A percentile compares a stretch with the other conserved stretches of the same genome.
These are phyloP conservation scores for Epichloe baconii DNA, from an alignment of 2,329 filamentous ascomycete genomes.

Conservation along the genomic window DNA sequence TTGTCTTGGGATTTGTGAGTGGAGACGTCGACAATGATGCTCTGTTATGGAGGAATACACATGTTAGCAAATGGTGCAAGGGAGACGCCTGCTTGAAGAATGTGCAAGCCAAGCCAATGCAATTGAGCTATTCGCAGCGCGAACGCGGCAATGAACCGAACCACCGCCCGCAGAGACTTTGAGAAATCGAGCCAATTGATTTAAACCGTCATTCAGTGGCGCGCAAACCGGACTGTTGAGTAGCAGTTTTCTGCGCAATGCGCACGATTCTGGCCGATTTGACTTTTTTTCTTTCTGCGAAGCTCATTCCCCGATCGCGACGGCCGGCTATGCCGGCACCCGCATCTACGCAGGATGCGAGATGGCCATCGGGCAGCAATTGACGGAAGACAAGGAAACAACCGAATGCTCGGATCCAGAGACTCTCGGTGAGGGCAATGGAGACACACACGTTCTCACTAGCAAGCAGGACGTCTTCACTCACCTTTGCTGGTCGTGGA, in stretches of 20 bases:
- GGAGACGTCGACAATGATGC: not conserved
- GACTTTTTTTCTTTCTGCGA: not conserved
- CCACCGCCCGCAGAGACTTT: not conserved
- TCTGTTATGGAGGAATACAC: not conserved
- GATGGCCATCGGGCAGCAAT: not conserved
- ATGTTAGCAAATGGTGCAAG: not conserved
- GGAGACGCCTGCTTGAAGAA: not conserved
- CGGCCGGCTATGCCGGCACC: not conserved
- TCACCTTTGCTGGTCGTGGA: constrained; percentile 8
- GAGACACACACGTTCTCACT: not conserved
- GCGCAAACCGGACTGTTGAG: not conserved
- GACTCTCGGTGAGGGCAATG: not conserved
- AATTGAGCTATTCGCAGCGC: not conserved
- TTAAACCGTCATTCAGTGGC: not conserved
- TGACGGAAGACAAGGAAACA: not conserved
- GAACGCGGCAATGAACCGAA: not conserved
- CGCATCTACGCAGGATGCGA: not conserved
- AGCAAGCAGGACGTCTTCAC: not conserved
- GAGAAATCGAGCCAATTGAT: not conserved
- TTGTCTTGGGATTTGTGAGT: not conserved
- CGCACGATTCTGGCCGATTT: not conserved
- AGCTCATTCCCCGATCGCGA: not conserved
- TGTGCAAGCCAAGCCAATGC: not conserved
- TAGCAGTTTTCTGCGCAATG: not conserved
- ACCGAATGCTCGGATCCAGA: not conserved